Conservation (phyloP, 106 monocot genomes). For the Hemerocallis citrina region DNA sequence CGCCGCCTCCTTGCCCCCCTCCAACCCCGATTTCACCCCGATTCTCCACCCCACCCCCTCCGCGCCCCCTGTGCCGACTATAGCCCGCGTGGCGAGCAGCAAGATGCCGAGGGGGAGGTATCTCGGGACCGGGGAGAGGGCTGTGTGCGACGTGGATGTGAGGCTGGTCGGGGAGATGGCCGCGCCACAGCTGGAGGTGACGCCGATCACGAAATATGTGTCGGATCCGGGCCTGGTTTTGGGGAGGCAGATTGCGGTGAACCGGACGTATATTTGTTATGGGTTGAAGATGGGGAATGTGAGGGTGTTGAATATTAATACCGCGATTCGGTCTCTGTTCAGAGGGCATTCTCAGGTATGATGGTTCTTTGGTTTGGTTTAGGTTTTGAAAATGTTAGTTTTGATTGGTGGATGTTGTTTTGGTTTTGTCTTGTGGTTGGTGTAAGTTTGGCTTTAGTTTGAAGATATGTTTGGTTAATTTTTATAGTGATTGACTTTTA, state of each 20-base stretch:
- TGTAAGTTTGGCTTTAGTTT: no score
- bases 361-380: no score
- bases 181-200: constrained; percentile 95
- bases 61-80: constrained; percentile 28
- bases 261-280: constrained; percentile 82
- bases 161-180: constrained; percentile 50
- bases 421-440: no score
- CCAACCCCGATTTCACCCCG: constrained; percentile 15
- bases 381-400: no score
- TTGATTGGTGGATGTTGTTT: no score
- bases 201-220: constrained; percentile 89
- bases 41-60: constrained; percentile 37
- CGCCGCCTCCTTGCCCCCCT: constrained; percentile 49
- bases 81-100: constrained; percentile 46
- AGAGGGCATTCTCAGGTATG: constrained; percentile 95
- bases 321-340: constrained; percentile 73
- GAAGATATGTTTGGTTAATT: no score
- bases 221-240: constrained; percentile 91
- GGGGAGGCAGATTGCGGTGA: constrained; percentile 97
- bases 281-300: constrained; percentile 80
- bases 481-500: no score
- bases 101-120: constrained; percentile 74
- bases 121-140: constrained; percentile 41
- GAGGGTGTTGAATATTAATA: constrained; percentile 90
- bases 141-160: constrained; percentile 76